These are phyloP conservation scores for Xylaria multiplex DNA, from an alignment of 2,329 filamentous ascomycete genomes.

Conservation along the genomic window DNA sequence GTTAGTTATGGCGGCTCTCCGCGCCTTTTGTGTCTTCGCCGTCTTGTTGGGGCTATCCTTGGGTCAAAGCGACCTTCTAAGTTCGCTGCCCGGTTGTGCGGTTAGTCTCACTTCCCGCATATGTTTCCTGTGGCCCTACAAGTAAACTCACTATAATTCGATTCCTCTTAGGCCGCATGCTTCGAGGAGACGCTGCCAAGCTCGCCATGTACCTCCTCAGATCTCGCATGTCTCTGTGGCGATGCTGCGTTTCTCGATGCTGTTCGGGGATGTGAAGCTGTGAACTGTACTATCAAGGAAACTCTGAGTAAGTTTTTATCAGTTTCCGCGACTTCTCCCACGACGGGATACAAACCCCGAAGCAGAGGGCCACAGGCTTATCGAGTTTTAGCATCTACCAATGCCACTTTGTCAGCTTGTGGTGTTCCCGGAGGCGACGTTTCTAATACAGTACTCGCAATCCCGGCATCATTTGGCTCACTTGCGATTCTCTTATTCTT, in stretches of 20 bases:
- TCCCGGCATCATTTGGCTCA: slow-evolving; percentile 24
- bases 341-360: neutral
- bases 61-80: slow-evolving; percentile 10
- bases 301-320: slow-evolving; percentile 16
- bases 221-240: slow-evolving; percentile 19
- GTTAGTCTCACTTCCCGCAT: neutral
- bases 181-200: neutral
- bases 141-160: neutral
- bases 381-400: slow-evolving; percentile 19
- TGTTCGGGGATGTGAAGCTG: slow-evolving; percentile 10
- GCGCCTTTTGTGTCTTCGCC: slow-evolving; percentile 9
- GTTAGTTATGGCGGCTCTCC: slow-evolving; percentile 1
- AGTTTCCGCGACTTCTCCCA: neutral
- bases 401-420: slow-evolving; percentile 21
- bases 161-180: neutral
- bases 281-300: slow-evolving; percentile 21
- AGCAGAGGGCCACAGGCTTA: neutral
- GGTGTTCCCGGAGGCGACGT: slow-evolving; percentile 15
- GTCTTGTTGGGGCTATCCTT: slow-evolving; percentile 4
- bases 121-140: neutral
- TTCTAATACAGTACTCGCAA: slow-evolving; percentile 15
- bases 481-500: slow-evolving; percentile 27
- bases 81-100: slow-evolving; percentile 4
- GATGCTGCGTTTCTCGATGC: slow-evolving; percentile 15
- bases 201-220: slow-evolving; percentile 4